Percentiles rank a stretch among this genome's conserved stretches.
Conservation (phyloP, 1,284 basidiomycete genomes). For the Fomitopsis betulina region DNA sequence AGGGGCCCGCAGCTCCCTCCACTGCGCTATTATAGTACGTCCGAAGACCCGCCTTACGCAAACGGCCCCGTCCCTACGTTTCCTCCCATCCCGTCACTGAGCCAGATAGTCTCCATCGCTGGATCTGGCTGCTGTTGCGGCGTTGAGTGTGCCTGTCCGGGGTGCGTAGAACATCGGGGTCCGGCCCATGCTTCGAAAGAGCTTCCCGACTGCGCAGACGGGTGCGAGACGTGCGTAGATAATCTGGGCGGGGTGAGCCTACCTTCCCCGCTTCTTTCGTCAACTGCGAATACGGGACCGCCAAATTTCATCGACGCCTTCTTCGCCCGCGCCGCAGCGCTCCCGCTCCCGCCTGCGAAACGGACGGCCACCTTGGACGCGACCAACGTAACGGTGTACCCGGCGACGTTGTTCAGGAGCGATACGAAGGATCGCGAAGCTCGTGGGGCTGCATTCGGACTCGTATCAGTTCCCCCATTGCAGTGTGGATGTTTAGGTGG, state of each 20-base stretch:
- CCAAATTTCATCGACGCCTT: constrained; percentile 52
- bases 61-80: constrained; percentile 38
- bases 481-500: constrained; percentile 56
- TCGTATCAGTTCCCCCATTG: constrained; percentile 57
- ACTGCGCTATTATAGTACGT: constrained; percentile 25
- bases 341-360: constrained; percentile 48
- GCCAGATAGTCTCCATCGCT: constrained; percentile 48
- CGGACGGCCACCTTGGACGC: constrained; percentile 43
- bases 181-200: constrained; percentile 38
- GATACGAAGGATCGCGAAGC: constrained; percentile 24
- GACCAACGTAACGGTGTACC: constrained; percentile 45
- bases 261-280: constrained; percentile 19
- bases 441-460: constrained; percentile 38
- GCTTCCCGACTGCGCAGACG: constrained; percentile 50
- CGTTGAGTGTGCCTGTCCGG: constrained; percentile 64
- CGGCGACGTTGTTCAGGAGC: constrained; percentile 29
- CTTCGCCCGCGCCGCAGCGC: constrained; percentile 53
- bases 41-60: not conserved
- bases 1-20: constrained; percentile 38
- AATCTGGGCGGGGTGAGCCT: constrained; percentile 39
- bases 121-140: constrained; percentile 70
- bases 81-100: constrained; percentile 54
- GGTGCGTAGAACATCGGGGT: constrained; percentile 65
- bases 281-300: not conserved
- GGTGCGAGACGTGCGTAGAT: constrained; percentile 65